Evolutionary conservation across 257 asterid genomes (phyloP), one percentile per base, ranked within the genome.

Genomic region (Paraleonurus japonicus): DNA sequence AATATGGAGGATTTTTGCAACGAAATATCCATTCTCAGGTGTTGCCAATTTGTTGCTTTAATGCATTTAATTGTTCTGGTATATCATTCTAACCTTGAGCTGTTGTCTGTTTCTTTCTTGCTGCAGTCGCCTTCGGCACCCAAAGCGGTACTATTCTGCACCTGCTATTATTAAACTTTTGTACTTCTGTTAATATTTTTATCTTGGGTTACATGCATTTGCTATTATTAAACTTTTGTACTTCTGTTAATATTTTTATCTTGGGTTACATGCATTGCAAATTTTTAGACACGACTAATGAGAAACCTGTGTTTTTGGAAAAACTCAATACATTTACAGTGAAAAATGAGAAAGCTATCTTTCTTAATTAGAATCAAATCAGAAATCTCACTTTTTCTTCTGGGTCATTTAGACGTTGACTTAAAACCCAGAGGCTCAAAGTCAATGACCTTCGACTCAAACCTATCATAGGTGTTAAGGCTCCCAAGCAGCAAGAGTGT

Each of bases 1-100:
- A 95, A 95, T 72, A 95, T 95, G 98, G 98, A 92, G 86, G 99
- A 95, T 71, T 95, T 95, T 70, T 95, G 99, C 89, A 92, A 95
- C 61, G 99, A 95, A 75, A 92, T 95, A 76, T 81, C 98, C 67
- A 95, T 95, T 76, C 88, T 95, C 68, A 88, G 99, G 99, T 95
- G 76, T 65, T 73, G 65, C 47, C 45, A 28, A 70, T 19, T 57
- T 37, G 43, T 64, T 39, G 26, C 20, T 67, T 66, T 53, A 20
- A 26, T 61, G 59, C 60, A 9, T 60, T 30, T 70, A 27, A 78
- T 64, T 55, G 35, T 43, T 73, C 72, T 54, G 75, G 27, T 53
- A 51, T 41, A 43, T 65, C 77, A 24, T 61, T 81, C 88, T 86
- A 74, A 88, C 81, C 20, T 64, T 7, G 22, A 24, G 24, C 61